Conservation (phyloP, 305 asterid genomes). For the Fraxinus dipetala region DNA sequence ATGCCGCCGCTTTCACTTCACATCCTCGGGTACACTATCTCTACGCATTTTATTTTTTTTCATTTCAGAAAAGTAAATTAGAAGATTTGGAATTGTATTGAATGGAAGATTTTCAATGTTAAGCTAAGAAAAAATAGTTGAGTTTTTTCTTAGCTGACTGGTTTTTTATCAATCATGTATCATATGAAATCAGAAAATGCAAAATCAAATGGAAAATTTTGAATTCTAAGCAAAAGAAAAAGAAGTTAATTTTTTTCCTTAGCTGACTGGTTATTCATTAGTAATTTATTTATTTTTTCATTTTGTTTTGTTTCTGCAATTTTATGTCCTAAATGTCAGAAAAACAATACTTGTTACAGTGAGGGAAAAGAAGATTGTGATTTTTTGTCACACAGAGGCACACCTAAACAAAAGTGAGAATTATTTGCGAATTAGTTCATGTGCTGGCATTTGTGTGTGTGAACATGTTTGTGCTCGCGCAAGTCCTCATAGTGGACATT, state of each 20-base stretch:
- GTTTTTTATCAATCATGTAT: background rate
- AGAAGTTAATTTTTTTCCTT: background rate
- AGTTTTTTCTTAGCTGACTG: background rate
- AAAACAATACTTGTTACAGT: background rate
- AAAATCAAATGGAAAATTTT: background rate
- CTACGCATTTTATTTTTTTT: background rate
- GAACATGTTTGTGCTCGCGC: background rate
- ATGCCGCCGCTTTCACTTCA: constrained; percentile 36
- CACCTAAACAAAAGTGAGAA: background rate
- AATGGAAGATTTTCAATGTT: background rate
- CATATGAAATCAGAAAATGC: background rate
- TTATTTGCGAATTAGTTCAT: background rate
- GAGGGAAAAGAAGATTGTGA: background rate
- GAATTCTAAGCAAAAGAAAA: background rate
- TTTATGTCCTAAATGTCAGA: background rate
- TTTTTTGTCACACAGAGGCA: background rate
- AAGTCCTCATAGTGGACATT: background rate
- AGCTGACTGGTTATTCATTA: background rate
- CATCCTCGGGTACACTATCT: constrained; percentile 27
- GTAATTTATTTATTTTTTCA: background rate
- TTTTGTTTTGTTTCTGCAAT: background rate
- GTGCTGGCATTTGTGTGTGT: background rate
- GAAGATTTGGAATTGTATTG: background rate
- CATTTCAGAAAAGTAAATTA: background rate
- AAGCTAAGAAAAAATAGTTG: background rate